Evolutionary conservation across 192 early-diverging fungal species (phyloP), one percentile per base, ranked within the genome.

Genomic region (Coemansia sp.): DNA sequence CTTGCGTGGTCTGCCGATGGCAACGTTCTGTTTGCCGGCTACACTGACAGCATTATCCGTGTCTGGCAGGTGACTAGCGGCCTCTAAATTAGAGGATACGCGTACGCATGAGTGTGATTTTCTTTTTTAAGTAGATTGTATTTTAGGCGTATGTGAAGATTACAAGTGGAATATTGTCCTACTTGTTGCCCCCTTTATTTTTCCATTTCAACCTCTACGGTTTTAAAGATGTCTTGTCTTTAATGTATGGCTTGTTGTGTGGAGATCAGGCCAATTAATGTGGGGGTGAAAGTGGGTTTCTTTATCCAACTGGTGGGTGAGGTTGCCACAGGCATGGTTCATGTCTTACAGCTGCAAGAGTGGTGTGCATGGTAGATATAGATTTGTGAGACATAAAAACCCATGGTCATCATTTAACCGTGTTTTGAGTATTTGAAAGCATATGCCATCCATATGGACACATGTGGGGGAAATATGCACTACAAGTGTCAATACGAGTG

Each of bases 1-100:
- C 87, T 99, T 57, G 94, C 95, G 80, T 99, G 97, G 97, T 95
- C 93, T 69, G 90, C 95, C 51, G 97, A 99, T 85, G 97, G 97
- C 81, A 89, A 92, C 83, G 94, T 94, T 52, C 88, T 99, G 80
- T 97, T 97, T 83, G 88, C 94, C 87, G 97, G 97, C 67, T 99
- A 97, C 93, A 92, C 95, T 66, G 97, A 95, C 84, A 90, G 85
- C 85, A 61, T 85, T 51, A 92, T 92, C 85, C 87, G 89, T 62
- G 91, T 93, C 70, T 92, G 90, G 90, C 84, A 90, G 83, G 86
- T 91, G 73, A 92, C 90, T 71, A 85, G 85, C 75, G 72, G 75
- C 72, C 36, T 78, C 55, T 83, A 78, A 82, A 39, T 53, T 60
- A 19, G 54, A 42, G 23, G 22, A 25, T 64, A 46, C 39, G 39